Evolutionary conservation across 1,284 basidiomycete genomes (phyloP).

Genomic region (Rhodotorula sp.): DNA sequence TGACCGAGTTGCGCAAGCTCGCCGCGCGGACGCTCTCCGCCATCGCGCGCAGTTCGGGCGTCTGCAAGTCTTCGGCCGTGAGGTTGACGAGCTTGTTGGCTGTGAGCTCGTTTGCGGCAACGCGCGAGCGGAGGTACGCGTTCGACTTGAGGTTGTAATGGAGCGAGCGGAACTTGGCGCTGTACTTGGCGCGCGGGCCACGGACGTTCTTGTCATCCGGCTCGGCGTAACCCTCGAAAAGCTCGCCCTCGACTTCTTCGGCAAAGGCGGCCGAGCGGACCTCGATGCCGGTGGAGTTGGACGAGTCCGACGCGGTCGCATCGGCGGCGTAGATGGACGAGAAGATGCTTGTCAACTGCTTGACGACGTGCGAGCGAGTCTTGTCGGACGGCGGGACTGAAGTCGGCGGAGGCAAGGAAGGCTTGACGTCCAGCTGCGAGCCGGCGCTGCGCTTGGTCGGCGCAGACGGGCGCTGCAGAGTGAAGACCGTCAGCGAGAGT

Average conservation of each 20-base stretch:
- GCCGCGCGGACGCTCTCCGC: constrained; percentile 76
- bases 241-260: constrained; percentile 39
- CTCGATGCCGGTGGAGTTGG: constrained; percentile 13
- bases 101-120: constrained; percentile 63
- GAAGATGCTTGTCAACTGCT: constrained; percentile 35
- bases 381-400: constrained; percentile 28
- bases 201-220: constrained; percentile 36
- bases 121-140: constrained; percentile 51
- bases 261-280: constrained; percentile 35
- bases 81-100: constrained; percentile 71
- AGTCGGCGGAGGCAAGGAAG: background rate
- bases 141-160: constrained; percentile 46
- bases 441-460: background rate
- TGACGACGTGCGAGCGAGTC: constrained; percentile 32
- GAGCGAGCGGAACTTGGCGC: constrained; percentile 44
- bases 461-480: background rate
- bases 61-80: constrained; percentile 79
- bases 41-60: constrained; percentile 73
- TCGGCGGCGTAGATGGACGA: constrained; percentile 34
- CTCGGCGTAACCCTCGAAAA: constrained; percentile 40
- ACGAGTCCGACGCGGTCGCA: background rate
- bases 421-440: background rate
- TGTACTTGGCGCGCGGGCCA: constrained; percentile 41
- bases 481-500: too few species aligned
- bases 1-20: constrained; percentile 74